A percentile compares a stretch with the other conserved stretches of the same genome.
phyloP scores from a whole-genome alignment of 139 green algal genomes.

The Chlorella sp. region DNA sequence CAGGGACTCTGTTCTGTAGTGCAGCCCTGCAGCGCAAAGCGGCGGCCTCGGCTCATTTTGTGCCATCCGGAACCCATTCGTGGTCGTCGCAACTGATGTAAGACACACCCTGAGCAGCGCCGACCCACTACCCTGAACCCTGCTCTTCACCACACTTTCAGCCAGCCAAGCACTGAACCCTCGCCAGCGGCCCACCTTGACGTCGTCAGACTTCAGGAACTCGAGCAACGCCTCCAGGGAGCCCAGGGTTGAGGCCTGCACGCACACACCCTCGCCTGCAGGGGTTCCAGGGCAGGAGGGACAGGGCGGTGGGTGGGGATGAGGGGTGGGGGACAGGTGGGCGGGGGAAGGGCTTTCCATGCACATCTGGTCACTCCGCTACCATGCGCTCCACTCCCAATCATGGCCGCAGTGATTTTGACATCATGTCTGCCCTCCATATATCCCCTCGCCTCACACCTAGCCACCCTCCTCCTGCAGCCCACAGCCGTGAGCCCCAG shows the following conservation, averaged over 20 bases:
- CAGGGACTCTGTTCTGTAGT: neutral
- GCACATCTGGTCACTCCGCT: too few relatives aligned
- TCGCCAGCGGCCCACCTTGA: constrained; percentile 40
- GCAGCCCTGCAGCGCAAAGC: neutral
- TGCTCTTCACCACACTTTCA: neutral
- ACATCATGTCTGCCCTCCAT: too few relatives aligned
- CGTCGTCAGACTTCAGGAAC: constrained; percentile 88
- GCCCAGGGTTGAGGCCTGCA: constrained; percentile 98
- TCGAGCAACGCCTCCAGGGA: constrained; percentile 97
- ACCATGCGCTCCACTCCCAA: too few relatives aligned
- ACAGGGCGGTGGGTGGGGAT: neutral
- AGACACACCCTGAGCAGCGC: too few relatives aligned
- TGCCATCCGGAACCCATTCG: too few relatives aligned
- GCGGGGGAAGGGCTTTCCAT: too few relatives aligned
- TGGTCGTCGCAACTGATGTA: neutral
- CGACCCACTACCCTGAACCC: neutral
- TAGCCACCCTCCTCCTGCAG: neutral
- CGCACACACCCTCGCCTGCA: constrained; percentile 92
- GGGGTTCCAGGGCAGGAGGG: neutral
- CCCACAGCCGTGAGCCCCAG: too few relatives aligned
- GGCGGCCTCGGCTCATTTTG: too few relatives aligned
- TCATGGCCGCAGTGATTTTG: too few relatives aligned
- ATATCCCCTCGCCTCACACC: neutral
- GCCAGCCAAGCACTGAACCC: too few relatives aligned
- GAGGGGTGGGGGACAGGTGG: neutral